Conservation (phyloP, 495 filamentous ascomycete species). For the Platismatia glauca region DNA sequence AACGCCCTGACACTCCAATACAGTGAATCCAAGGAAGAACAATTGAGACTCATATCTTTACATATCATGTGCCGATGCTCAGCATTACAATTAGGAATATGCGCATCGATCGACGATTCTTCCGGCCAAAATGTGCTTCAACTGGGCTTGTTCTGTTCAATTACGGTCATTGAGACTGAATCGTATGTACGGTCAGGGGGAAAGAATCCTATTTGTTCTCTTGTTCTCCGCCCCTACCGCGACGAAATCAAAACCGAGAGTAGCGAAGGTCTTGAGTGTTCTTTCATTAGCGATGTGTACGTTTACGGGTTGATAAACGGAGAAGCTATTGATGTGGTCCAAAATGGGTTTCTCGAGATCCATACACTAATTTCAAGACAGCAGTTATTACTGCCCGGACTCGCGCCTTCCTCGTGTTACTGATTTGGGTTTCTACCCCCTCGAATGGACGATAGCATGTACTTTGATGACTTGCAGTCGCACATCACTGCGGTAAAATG, state of each 20-base stretch:
- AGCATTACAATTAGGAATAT: too few species aligned
- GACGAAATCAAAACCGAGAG: neutral
- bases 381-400: neutral
- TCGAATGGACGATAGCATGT: neutral
- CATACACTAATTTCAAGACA: neutral
- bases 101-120: neutral
- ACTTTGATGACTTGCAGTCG: neutral
- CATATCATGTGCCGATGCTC: too few species aligned
- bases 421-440: neutral
- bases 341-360: too few species aligned
- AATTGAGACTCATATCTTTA: too few species aligned
- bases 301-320: neutral
- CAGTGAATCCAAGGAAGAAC: too few species aligned
- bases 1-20: too few species aligned
- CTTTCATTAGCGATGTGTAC: neutral
- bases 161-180: neutral
- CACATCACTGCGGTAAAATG: neutral
- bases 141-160: neutral
- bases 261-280: neutral
- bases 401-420: neutral
- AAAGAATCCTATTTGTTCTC: too few species aligned
- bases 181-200: neutral
- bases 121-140: neutral
- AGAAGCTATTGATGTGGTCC: neutral
- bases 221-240: too few species aligned